Evolutionary conservation across 768 basidiomycete species (phyloP).

Genomic region (Russula lepida): DNA sequence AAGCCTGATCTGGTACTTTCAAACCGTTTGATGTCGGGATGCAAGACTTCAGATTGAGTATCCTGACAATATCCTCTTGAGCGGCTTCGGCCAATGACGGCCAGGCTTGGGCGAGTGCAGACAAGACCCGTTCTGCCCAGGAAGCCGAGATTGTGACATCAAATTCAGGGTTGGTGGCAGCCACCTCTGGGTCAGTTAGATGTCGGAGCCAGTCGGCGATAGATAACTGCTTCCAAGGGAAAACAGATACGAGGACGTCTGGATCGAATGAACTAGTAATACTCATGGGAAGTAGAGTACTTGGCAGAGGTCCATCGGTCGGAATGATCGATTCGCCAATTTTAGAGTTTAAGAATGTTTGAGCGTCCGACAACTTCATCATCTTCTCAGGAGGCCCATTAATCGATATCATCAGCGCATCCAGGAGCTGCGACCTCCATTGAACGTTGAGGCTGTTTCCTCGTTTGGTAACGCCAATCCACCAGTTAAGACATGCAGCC

Average conservation of each 20-base stretch:
- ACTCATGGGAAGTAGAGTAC: slow-evolving; percentile 56
- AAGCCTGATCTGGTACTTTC: slow-evolving; percentile 60
- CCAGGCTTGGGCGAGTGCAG: slow-evolving; percentile 64
- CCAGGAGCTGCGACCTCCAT: slow-evolving; percentile 54
- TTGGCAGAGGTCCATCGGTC: slow-evolving; percentile 66
- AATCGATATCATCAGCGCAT: slow-evolving; percentile 55
- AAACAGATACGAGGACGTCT: slow-evolving; percentile 41
- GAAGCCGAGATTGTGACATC: slow-evolving; percentile 56
- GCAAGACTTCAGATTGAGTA: slow-evolving; percentile 38
- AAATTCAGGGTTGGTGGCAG: slow-evolving; percentile 37
- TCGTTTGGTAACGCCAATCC: slow-evolving; percentile 44
- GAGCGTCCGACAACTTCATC: slow-evolving; percentile 60
- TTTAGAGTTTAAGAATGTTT: slow-evolving; percentile 61
- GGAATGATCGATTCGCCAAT: slow-evolving; percentile 51
- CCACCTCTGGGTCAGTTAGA: slow-evolving; percentile 43
- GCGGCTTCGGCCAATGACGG: slow-evolving; percentile 43
- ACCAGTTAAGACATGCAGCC: slow-evolving; percentile 83
- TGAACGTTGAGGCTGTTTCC: slow-evolving; percentile 30
- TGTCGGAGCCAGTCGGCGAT: slow-evolving; percentile 68
- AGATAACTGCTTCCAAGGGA: slow-evolving; percentile 75
- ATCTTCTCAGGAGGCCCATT: slow-evolving; percentile 42
- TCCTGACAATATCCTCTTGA: slow-evolving; percentile 35
- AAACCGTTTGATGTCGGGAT: slow-evolving; percentile 58
- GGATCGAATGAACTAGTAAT: slow-evolving; percentile 54
- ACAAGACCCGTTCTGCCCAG: slow-evolving; percentile 79